Evolutionary conservation across 495 filamentous ascomycete genomes (phyloP).

Genomic region (Trichocladium uniseriatum): DNA sequence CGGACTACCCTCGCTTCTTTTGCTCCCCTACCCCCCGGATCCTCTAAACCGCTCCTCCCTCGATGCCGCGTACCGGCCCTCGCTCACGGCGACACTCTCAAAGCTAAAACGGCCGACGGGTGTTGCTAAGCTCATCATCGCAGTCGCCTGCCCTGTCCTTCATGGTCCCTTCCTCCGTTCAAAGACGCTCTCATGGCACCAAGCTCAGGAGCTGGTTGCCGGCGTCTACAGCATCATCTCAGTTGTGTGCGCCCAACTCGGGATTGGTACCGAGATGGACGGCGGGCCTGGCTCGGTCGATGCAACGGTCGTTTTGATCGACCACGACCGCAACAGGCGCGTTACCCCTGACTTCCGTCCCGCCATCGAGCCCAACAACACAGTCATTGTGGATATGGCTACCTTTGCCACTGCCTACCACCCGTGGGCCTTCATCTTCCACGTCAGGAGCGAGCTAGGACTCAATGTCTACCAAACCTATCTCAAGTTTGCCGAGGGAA

Average conservation of each 20-base stretch:
- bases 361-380: constrained; percentile 33
- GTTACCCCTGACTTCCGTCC: constrained; percentile 19
- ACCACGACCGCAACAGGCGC: constrained; percentile 42
- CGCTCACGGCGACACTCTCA: constrained; percentile 39
- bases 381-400: constrained; percentile 53
- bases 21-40: constrained; percentile 49
- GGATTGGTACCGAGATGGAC: constrained; percentile 50
- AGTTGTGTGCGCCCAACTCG: constrained; percentile 51
- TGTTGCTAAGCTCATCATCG: constrained; percentile 42
- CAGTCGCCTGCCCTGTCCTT: constrained; percentile 44
- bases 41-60: constrained; percentile 37
- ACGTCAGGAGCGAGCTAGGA: constrained; percentile 51
- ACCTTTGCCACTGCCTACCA: constrained; percentile 55
- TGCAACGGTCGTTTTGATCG: constrained; percentile 62
- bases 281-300: constrained; percentile 63
- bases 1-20: constrained; percentile 41
- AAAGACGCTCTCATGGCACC: constrained; percentile 48
- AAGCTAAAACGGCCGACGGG: constrained; percentile 33
- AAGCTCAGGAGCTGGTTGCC: constrained; percentile 61
- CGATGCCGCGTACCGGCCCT: constrained; percentile 48
- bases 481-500: constrained; percentile 36
- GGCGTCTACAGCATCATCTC: constrained; percentile 70
- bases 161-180: constrained; percentile 33
- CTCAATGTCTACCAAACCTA: constrained; percentile 34
- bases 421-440: constrained; percentile 63